Base-by-base conservation (phyloP, 352 stramenopile genomes). In the Phytophthora idaei region DNA sequence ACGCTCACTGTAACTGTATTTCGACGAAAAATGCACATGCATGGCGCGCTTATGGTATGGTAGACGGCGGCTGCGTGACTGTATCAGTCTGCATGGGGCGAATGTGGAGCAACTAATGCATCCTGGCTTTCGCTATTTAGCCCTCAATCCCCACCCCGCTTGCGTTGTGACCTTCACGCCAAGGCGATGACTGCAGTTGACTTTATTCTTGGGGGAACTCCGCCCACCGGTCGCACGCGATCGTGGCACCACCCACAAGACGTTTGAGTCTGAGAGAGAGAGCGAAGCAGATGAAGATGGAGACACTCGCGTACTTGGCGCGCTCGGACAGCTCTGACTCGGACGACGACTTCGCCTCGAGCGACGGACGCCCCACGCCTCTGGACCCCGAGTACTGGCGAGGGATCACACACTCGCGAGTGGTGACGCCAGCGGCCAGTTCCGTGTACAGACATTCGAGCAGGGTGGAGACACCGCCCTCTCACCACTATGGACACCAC, bases 301-400 rank as follows among this genome's bases (percentile, higher is more conserved):
- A 78, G 59, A 50, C 75, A 50, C 62, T 87, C 31, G 74, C 73
- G 52, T 76, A 75, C 45, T 69, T 87, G 7, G 80, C 74, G 56
- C 68, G 67, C 48, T 66, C 57, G 27, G 64, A 72, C 45, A 76
- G 74, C 49, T 71, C 66, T 17, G 69, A 77, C 61, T 58, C 52
- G 14, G 53, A 72, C 27, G 74, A 76, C 32, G 76, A 81, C 28
- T 77, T 72, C 10, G 71, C 73, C 42, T 49, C 36, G 21, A 67
- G 31, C 36, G 58, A 61, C 17, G 55, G 72, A 25, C 73, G 78
- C 12, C 80, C 80, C 49, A 91, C 80, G 27, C 83, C 80, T 10
- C 60, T 91, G 31, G 83, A 91, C 51, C 83, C 83, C 5, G 83
- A 89, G 71, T 91, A 91, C 71, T 91, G 83, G 83, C 74, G 77